A percentile compares a stretch with the other conserved stretches of the same genome.
Evolutionary conservation across 75 land plant species (phyloP).

Genomic region (Chamaecyparis obtusa): DNA sequence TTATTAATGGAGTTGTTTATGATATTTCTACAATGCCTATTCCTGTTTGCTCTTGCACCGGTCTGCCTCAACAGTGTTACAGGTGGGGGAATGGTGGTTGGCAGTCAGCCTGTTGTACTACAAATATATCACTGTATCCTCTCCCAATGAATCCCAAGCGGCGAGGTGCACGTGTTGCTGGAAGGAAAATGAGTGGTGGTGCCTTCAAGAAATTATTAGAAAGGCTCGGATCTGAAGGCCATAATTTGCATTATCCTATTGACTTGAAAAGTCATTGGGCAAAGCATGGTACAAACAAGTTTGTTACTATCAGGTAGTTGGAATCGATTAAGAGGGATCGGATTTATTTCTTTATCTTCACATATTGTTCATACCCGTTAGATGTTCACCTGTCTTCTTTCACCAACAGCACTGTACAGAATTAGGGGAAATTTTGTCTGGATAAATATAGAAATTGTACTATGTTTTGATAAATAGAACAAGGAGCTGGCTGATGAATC

Average conservation of each 20-base stretch:
- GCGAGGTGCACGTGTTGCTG: slow-evolving; percentile 63
- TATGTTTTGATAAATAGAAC: not conserved
- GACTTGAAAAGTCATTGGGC: slow-evolving; percentile 72
- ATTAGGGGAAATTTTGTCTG: not conserved
- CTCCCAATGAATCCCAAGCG: slow-evolving; percentile 56
- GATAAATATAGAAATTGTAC: not conserved
- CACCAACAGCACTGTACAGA: not conserved
- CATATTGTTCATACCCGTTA: not conserved
- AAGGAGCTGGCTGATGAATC: not conserved
- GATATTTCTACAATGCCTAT: slow-evolving; percentile 53
- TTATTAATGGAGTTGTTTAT: slow-evolving; percentile 47
- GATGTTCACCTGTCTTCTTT: not conserved
- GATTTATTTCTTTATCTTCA: not conserved
- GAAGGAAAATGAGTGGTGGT: slow-evolving; percentile 72
- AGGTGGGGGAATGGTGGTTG: slow-evolving; percentile 75
- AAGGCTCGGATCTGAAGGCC: slow-evolving; percentile 52
- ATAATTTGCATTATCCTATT: slow-evolving; percentile 44
- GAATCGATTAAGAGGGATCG: not conserved
- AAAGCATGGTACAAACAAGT: slow-evolving; percentile 82
- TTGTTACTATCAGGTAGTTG: slow-evolving; percentile 73
- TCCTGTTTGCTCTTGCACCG: slow-evolving; percentile 74
- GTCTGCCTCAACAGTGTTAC: slow-evolving; percentile 60
- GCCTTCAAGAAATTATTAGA: slow-evolving; percentile 68
- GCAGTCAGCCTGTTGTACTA: slow-evolving; percentile 80
- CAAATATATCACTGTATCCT: slow-evolving; percentile 53